A percentile compares a stretch with the other conserved stretches of the same genome.
Evolutionary conservation across 2,329 filamentous ascomycete species (phyloP).

Genomic region (Domatiomyces catenatus): DNA sequence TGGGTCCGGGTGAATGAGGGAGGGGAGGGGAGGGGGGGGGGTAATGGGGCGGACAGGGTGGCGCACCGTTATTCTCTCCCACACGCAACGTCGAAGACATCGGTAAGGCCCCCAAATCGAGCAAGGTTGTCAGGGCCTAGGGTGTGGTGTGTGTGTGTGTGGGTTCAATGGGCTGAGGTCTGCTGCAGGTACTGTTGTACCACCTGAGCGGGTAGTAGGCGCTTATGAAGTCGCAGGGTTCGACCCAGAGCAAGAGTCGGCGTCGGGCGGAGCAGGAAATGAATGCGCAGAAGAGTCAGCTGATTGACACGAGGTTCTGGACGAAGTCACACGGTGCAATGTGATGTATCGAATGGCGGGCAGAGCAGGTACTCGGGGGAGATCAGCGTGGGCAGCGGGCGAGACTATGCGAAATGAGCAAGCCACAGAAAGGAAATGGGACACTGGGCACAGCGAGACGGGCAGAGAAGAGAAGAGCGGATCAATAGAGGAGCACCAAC

Average conservation of each 20-base stretch:
- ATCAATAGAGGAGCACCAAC: slow-evolving; percentile 13
- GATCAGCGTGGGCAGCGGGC: slow-evolving; percentile 6
- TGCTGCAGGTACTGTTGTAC: not conserved
- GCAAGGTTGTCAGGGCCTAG: not conserved
- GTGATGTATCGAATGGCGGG: slow-evolving; percentile 2
- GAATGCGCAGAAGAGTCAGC: not conserved
- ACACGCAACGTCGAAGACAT: not conserved
- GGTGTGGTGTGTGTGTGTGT: not conserved
- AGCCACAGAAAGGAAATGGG: not conserved
- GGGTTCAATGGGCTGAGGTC: not conserved
- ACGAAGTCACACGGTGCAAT: slow-evolving; percentile 7
- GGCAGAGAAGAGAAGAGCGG: slow-evolving; percentile 3
- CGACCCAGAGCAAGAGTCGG: not conserved
- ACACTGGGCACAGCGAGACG: not conserved
- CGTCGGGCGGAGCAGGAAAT: not conserved
- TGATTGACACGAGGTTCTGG: slow-evolving; percentile 1
- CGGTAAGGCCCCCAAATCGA: not conserved
- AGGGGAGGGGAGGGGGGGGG: too few species aligned
- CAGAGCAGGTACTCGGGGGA: slow-evolving; percentile 1
- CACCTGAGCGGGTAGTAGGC: not conserved
- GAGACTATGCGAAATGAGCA: slow-evolving; percentile 8
- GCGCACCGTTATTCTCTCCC: not conserved
- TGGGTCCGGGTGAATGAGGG: not conserved
- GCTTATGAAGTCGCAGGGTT: not conserved
- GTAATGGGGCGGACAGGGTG: not conserved